phyloP scores from a whole-genome alignment of 2,329 filamentous ascomycete species.

The Sarocladium brachiariae region DNA sequence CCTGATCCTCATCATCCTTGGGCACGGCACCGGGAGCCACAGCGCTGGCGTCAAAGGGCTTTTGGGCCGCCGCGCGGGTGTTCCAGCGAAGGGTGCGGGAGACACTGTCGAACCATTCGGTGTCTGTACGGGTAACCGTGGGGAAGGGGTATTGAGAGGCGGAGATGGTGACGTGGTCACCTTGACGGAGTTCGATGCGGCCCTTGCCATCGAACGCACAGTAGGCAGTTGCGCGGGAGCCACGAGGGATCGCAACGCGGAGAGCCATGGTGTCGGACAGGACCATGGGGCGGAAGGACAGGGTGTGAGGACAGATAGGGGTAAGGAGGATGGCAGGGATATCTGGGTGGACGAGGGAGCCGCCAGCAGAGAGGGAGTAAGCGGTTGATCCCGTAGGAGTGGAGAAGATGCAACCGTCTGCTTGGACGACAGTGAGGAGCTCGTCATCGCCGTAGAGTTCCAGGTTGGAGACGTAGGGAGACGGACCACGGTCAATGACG shows the following conservation, averaged over 20 bases:
- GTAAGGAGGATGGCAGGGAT: constrained; percentile 95
- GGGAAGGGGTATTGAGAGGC: constrained; percentile 96
- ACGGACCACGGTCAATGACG: constrained; percentile 94
- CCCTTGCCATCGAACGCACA: constrained; percentile 97
- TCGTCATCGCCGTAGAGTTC: constrained; percentile 95
- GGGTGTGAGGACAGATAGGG: constrained; percentile 93
- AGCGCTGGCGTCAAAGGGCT: constrained; percentile 64
- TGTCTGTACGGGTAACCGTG: constrained; percentile 81
- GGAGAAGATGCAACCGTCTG: constrained; percentile 95
- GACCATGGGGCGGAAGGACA: constrained; percentile 97
- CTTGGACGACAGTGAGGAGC: constrained; percentile 89
- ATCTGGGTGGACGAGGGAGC: constrained; percentile 91
- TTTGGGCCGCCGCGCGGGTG: constrained; percentile 83
- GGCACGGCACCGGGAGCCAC: constrained; percentile 25
- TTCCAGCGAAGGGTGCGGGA: constrained; percentile 93
- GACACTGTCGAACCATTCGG: constrained; percentile 96
- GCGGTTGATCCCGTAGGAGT: constrained; percentile 93
- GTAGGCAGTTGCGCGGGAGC: constrained; percentile 87
- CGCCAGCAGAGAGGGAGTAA: constrained; percentile 92
- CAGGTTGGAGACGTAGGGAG: constrained; percentile 92
- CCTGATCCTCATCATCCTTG: constrained; percentile 47
- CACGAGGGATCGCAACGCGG: constrained; percentile 76
- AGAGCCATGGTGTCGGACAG: constrained; percentile 91
- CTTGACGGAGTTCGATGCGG: constrained; percentile 83
- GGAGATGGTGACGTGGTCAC: constrained; percentile 92